A percentile compares a stretch with the other conserved stretches of the same genome.
Evolutionary conservation across 352 stramenopile species (phyloP).

Genomic region (Salisapilia sapeloensis): DNA sequence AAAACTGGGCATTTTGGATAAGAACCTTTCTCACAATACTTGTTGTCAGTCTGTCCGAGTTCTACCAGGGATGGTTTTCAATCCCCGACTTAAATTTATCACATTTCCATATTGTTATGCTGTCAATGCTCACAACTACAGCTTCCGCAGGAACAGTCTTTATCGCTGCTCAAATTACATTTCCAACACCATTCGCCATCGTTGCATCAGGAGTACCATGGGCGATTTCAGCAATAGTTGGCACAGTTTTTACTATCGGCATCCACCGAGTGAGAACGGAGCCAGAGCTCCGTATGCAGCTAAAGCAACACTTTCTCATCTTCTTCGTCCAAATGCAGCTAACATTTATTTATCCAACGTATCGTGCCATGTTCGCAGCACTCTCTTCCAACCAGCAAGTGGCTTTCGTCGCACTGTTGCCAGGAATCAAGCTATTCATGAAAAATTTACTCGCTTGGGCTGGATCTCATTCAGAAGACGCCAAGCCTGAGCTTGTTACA

Average conservation of each 20-base stretch:
- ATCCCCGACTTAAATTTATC: too few species aligned
- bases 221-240: too few species aligned
- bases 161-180: too few species aligned
- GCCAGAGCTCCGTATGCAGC: not conserved
- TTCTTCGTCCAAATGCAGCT: constrained; percentile 5
- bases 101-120: too few species aligned
- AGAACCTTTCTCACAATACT: too few species aligned
- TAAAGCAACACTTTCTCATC: constrained; percentile 3
- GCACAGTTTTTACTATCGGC: constrained; percentile 2
- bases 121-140: too few species aligned
- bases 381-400: constrained; percentile 2
- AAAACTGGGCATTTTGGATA: too few species aligned
- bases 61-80: too few species aligned
- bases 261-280: constrained; percentile 1
- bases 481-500: constrained; percentile 10
- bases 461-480: constrained; percentile 7
- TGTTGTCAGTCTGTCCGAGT: too few species aligned
- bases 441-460: constrained; percentile 10
- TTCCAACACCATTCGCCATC: too few species aligned
- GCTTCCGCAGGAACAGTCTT: too few species aligned
- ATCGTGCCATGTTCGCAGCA: constrained; percentile 10
- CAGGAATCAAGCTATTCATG: constrained; percentile 8
- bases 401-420: constrained; percentile 7
- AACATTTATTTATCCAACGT: constrained; percentile 10
- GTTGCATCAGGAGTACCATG: too few species aligned